phyloP scores from a whole-genome alignment of 345 rosid genomes.

The Dimocarpus longan region DNA sequence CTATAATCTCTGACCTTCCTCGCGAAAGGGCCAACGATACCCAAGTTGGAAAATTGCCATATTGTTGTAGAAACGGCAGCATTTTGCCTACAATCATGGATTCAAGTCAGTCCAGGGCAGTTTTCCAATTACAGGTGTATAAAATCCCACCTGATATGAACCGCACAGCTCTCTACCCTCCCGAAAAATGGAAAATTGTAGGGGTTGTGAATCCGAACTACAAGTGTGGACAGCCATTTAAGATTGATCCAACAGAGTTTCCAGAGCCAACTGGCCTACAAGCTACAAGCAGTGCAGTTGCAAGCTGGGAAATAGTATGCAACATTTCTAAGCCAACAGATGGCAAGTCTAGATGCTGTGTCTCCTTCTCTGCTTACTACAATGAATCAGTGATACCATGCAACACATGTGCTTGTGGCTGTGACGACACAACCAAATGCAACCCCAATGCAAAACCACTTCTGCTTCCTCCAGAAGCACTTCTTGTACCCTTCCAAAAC shows the following conservation, averaged over 20 bases:
- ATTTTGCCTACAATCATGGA: conserved; percentile 46
- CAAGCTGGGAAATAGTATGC: conserved; percentile 64
- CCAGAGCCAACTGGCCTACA: conserved; percentile 45
- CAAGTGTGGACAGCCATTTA: conserved; percentile 47
- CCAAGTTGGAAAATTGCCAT: conserved; percentile 41
- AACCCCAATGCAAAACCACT: conserved; percentile 36
- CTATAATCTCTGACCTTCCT: conserved; percentile 52
- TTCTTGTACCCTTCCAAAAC: conserved; percentile 51
- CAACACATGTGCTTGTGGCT: conserved; percentile 58
- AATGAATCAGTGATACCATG: conserved; percentile 58
- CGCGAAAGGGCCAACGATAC: conserved; percentile 37
- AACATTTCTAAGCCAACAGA: conserved; percentile 41
- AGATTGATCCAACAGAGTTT: conserved; percentile 41
- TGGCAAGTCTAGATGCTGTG: conserved; percentile 47
- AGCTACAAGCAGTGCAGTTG: conserved; percentile 36
- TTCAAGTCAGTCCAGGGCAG: conserved; percentile 34
- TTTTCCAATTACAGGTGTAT: conserved; percentile 49
- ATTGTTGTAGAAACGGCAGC: conserved; percentile 58
- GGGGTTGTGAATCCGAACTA: conserved; percentile 43
- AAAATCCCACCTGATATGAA: conserved; percentile 60
- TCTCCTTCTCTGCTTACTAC: conserved; percentile 60
- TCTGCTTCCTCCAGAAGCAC: conserved; percentile 39
- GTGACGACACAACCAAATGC: conserved; percentile 38
- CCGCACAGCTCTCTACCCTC: conserved; percentile 41
- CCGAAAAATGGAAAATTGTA: conserved; percentile 49